These are phyloP conservation scores for Talaromyces sp. DNA, from an alignment of 2,329 filamentous ascomycete species.

Conservation along the genomic window DNA sequence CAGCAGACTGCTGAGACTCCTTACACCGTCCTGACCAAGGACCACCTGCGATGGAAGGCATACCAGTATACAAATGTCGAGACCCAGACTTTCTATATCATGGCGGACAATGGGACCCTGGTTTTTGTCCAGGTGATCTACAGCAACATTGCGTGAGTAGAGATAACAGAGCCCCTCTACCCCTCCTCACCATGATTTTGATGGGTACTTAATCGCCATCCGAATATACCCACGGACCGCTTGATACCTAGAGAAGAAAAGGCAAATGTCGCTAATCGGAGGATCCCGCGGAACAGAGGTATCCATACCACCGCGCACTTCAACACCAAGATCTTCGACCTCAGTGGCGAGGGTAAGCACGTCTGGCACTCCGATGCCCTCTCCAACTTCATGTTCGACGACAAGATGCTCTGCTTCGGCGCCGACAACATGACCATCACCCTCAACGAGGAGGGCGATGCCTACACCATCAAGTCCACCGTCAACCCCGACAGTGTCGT, in stretches of 20 bases:
- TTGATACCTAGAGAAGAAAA: background rate
- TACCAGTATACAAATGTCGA: constrained; percentile 88
- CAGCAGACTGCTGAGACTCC: constrained; percentile 76
- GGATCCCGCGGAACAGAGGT: constrained; percentile 60
- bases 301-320: constrained; percentile 90
- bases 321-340: constrained; percentile 88
- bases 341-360: constrained; percentile 66
- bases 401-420: constrained; percentile 80
- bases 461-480: constrained; percentile 88
- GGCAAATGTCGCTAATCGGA: background rate
- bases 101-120: constrained; percentile 73
- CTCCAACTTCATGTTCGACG: constrained; percentile 78
- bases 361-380: constrained; percentile 85
- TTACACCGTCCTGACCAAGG: constrained; percentile 75
- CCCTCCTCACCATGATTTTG: too few species aligned
- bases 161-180: background rate
- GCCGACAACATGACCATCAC: constrained; percentile 84
- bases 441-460: constrained; percentile 79
- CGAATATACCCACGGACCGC: background rate
- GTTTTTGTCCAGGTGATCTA: constrained; percentile 91
- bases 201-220: background rate
- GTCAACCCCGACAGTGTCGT: constrained; percentile 79
- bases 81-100: constrained; percentile 92
- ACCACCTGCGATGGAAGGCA: constrained; percentile 80
- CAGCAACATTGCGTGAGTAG: constrained; percentile 86